Conservation (phyloP, 2,329 filamentous ascomycete species). For the Trichoderma sp. region DNA sequence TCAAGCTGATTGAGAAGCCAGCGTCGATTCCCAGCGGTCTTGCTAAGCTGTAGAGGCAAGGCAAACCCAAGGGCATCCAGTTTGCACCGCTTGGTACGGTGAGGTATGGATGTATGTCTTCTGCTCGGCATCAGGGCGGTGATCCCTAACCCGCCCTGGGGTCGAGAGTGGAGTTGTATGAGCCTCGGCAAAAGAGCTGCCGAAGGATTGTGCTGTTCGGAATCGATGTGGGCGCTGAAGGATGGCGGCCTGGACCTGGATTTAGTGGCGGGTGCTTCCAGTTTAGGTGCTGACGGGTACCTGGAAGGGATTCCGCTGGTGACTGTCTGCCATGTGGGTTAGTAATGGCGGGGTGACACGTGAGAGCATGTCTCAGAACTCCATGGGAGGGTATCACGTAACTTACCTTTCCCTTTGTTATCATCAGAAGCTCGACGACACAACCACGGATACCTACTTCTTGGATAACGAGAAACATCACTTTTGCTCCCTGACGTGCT, state of each 20-base stretch:
- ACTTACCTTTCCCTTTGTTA: too few relatives aligned
- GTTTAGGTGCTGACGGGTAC: conserved; percentile 5
- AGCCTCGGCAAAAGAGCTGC: conserved; percentile 1
- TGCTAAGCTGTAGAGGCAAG: too few relatives aligned
- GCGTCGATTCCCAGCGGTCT: too few relatives aligned
- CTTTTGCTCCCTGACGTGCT: too few relatives aligned
- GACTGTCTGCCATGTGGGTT: neutral
- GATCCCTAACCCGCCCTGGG: neutral
- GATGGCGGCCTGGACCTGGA: neutral
- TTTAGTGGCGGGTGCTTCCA: neutral
- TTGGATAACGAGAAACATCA: too few relatives aligned
- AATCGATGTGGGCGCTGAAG: neutral
- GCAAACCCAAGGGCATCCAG: too few relatives aligned
- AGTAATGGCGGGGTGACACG: neutral
- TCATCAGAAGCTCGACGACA: too few relatives aligned
- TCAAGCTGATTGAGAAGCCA: too few relatives aligned
- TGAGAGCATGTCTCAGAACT: neutral
- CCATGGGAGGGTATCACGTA: too few relatives aligned
- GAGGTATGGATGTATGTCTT: neutral
- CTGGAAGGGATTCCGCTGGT: too few relatives aligned
- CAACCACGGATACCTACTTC: too few relatives aligned
- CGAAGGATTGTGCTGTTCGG: neutral
- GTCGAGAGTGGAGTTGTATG: neutral
- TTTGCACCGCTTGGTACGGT: neutral
- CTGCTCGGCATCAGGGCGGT: neutral